Evolutionary conservation across 305 asterid genomes (phyloP), one percentile per base, ranked within the genome.

Genomic region (Fraxinus velutina): DNA sequence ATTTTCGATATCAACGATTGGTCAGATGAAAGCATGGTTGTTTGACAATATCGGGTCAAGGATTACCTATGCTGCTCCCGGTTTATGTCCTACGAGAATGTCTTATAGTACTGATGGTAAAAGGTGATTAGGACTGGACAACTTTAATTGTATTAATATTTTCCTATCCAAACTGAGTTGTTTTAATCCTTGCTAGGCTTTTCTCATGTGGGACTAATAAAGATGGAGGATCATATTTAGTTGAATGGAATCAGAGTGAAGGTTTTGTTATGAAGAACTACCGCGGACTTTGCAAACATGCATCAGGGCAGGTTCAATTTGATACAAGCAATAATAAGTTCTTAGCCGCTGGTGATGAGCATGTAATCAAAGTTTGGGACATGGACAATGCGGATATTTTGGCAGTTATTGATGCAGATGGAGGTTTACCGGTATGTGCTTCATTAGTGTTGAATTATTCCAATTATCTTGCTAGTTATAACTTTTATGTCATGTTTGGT

Each of bases 141-240:
- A 34, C 82, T 79, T 66, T 12, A 71, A 71, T 44, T 79, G 52
- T 80, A 19, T 76, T 27, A 74, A 34, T 84, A n/a, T 60, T 77
- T 2, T 22, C 74, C 55, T 71, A 72, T 78, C 42, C 29, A 32
- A 81, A 86, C 88, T 84, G 80, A 80, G 73, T 77, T 66, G 72
- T 64, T 80, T 78, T 15, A 6, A 80, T 74, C 71, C 60, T 77
- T 84, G 29, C 34, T 44, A 93, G 97, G 92, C 85, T 91, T 71
- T 93, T 93, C 86, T 90, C 93, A n/a, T 89, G 96, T 79, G 97
- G 98, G 80, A 92, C 93, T 5, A 89, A 86, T 81, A 78, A 80
- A 81, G 79, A 81, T 2, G 95, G 98, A 82, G 91, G 89, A 57
- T 90, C 98, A 0, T 86, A 72, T 84, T 82, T 92, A 24, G 92